Percentiles rank a stretch among this genome's conserved stretches.
Conservation (phyloP, 495 filamentous ascomycete genomes). For the Penicillium mononematosum region DNA sequence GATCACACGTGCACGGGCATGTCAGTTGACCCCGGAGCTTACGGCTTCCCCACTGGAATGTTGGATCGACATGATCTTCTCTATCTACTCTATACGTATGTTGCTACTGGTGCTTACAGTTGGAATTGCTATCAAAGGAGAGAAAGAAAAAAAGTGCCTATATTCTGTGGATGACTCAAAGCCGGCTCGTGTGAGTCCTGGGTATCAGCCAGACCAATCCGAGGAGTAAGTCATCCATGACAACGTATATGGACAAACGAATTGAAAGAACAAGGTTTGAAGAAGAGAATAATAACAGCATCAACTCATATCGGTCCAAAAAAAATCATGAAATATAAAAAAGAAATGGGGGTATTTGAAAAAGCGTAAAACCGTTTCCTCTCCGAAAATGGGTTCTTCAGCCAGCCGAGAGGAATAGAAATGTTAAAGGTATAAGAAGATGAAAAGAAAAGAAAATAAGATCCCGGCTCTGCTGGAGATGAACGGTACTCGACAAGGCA, state of each 20-base stretch:
- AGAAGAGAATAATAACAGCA: slow-evolving; percentile 23
- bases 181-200: neutral
- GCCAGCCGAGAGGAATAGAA: slow-evolving; percentile 27
- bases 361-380: slow-evolving; percentile 32
- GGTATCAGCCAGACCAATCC: neutral
- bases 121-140: neutral
- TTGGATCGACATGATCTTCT: slow-evolving; percentile 24
- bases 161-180: slow-evolving; percentile 10
- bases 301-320: slow-evolving; percentile 36
- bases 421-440: slow-evolving; percentile 21
- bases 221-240: slow-evolving; percentile 8
- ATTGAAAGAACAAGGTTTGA: slow-evolving; percentile 17
- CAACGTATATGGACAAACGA: slow-evolving; percentile 30
- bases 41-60: slow-evolving; percentile 26
- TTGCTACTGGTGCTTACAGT: neutral
- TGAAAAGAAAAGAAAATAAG: slow-evolving; percentile 21
- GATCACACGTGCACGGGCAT: slow-evolving; percentile 26
- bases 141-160: slow-evolving; percentile 16
- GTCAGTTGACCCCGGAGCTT: slow-evolving; percentile 24
- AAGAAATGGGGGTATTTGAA: slow-evolving; percentile 39
- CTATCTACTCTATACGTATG: slow-evolving; percentile 4
- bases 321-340: slow-evolving; percentile 23
- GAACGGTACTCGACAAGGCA: slow-evolving; percentile 15
- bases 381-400: slow-evolving; percentile 24
- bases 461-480: slow-evolving; percentile 31